These are phyloP conservation scores for Incumbomyces delicatus DNA, from an alignment of 2,329 filamentous ascomycete species.

Conservation along the genomic window DNA sequence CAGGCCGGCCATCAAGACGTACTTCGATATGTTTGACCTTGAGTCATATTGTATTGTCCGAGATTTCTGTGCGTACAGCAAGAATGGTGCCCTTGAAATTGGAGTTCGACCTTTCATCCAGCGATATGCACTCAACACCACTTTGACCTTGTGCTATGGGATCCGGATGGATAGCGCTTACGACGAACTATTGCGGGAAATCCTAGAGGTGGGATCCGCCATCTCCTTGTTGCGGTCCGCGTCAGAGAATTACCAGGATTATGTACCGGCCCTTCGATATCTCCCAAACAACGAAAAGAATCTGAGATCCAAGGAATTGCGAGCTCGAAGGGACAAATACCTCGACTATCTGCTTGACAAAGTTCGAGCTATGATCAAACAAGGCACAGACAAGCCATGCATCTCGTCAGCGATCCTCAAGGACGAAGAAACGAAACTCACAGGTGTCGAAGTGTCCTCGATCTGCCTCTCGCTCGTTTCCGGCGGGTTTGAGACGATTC, in stretches of 20 bases:
- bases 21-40: constrained; percentile 67
- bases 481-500: constrained; percentile 66
- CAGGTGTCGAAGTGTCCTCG: constrained; percentile 59
- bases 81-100: constrained; percentile 48
- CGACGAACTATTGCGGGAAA: constrained; percentile 58
- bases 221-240: constrained; percentile 67
- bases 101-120: constrained; percentile 60
- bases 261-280: constrained; percentile 60
- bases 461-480: constrained; percentile 69
- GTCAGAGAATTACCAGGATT: constrained; percentile 71
- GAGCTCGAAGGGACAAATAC: constrained; percentile 55
- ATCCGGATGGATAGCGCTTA: constrained; percentile 60
- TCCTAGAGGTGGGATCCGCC: constrained; percentile 62
- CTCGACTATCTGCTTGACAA: constrained; percentile 44
- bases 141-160: constrained; percentile 65
- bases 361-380: constrained; percentile 46
- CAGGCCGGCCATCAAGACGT: constrained; percentile 58
- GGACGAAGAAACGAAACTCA: constrained; percentile 54
- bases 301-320: constrained; percentile 50
- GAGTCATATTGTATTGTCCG: constrained; percentile 59
- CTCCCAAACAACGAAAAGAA: constrained; percentile 45
- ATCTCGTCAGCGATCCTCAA: constrained; percentile 58
- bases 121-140: constrained; percentile 62
- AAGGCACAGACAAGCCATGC: constrained; percentile 53
- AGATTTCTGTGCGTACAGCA: constrained; percentile 54